Conservation (phyloP, 768 basidiomycete genomes). For the Termitomyces sp. region DNA sequence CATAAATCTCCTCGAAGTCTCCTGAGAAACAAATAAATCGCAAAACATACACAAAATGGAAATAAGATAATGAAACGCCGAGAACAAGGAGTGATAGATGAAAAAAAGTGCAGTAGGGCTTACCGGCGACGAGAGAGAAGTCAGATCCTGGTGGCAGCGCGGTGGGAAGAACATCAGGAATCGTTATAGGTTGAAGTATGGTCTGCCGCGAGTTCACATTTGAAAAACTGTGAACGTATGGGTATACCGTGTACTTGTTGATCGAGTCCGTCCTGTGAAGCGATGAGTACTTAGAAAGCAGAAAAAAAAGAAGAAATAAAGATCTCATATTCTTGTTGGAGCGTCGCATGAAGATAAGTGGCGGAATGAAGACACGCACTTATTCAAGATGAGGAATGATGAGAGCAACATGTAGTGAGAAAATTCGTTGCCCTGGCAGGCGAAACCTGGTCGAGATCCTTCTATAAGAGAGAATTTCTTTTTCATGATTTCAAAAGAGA, state of each 20-base stretch:
- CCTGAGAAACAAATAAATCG: conserved; percentile 34
- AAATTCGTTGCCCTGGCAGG: conserved; percentile 94
- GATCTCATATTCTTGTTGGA: not conserved
- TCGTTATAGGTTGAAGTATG: conserved; percentile 60
- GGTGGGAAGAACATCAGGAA: conserved; percentile 84
- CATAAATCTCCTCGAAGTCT: conserved; percentile 93
- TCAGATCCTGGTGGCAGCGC: conserved; percentile 57
- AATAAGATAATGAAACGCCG: not conserved
- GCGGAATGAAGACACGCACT: conserved; percentile 35
- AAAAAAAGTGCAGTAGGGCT: conserved; percentile 26
- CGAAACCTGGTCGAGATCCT: conserved; percentile 52
- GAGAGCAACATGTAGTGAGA: conserved; percentile 92
- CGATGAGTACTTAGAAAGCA: not conserved
- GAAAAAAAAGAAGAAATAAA: too few species aligned
- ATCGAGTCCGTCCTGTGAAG: conserved; percentile 53
- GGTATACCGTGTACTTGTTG: conserved; percentile 74
- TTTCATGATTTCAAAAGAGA: not conserved
- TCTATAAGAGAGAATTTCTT: not conserved
- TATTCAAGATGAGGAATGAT: conserved; percentile 85
- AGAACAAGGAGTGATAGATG: too few species aligned
- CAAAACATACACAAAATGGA: not conserved
- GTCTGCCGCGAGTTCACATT: conserved; percentile 58
- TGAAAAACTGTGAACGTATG: conserved; percentile 90
- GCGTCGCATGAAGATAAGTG: not conserved
- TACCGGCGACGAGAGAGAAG: conserved; percentile 85